Conservation (phyloP, 371 early-diverging fungal species). For the Apophysomyces variabilis region DNA sequence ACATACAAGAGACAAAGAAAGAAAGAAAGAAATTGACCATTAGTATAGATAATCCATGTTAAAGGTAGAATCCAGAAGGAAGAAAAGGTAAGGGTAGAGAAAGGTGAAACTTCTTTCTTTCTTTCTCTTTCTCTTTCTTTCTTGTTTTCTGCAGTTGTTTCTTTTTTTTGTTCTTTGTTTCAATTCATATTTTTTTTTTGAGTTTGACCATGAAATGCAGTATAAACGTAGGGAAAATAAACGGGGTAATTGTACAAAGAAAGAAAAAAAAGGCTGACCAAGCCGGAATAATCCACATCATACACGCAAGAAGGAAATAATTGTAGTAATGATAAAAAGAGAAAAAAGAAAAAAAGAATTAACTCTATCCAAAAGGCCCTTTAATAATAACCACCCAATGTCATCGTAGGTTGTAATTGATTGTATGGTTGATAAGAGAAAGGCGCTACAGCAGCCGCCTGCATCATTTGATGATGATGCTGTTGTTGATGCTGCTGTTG, state of each 20-base stretch:
- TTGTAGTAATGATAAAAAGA: slow-evolving; percentile 10
- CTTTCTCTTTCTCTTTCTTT: no score
- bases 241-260: slow-evolving; percentile 14
- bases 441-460: slow-evolving; percentile 18
- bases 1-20: no score
- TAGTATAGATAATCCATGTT: no score
- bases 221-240: background rate
- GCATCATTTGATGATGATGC: slow-evolving; percentile 20
- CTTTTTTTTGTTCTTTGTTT: no score
- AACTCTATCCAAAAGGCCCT: background rate
- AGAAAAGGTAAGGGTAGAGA: no score
- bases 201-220: slow-evolving; percentile 1
- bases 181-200: no score
- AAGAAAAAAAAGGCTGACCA: slow-evolving; percentile 3
- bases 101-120: no score
- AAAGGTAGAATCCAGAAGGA: no score
- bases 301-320: no score
- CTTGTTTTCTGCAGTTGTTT: no score
- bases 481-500: slow-evolving; percentile 23
- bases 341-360: slow-evolving; percentile 1
- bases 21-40: no score
- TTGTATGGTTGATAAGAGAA: slow-evolving; percentile 19
- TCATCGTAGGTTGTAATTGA: slow-evolving; percentile 22
- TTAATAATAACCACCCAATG: slow-evolving; percentile 20
- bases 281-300: no score